Evolutionary conservation across 495 filamentous ascomycete species (phyloP), one percentile per base, ranked within the genome.

Genomic region (Mytilinidion resinicola): DNA sequence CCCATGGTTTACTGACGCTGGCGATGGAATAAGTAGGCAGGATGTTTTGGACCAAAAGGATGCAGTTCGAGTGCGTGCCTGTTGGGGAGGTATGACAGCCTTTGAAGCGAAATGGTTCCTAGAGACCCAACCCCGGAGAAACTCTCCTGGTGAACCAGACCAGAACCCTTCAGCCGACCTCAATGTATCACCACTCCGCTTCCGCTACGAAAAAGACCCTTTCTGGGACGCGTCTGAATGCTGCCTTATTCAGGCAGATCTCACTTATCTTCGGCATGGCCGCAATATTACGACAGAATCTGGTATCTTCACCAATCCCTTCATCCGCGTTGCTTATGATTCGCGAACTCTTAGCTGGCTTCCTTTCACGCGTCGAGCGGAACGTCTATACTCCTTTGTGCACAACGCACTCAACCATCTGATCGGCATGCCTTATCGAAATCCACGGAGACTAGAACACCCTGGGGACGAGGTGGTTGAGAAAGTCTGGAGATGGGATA

Each of bases 141-240:
- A 43, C 39, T 15, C 42, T 9, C 42, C 12, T 15, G n/a, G 15
- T 46, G 14, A 12, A 15, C 15, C 14, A 17, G 42, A 46, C 12
- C 8, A 46, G 15, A 46, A 15, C 12, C 15, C 15, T 12, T 46
- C 19, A 5, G n/a, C 33, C 21, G 25, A n/a, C 30, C 8, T 49
- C 21, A 15, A 44, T 8, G 9, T 47, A 15, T 34, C 46, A 19
- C 80, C 85, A 2, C 59, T 85, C 1, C 82, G 82, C 12, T 91
- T 92, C 69, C 79, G 88, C 15, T 75, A 80, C 38, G 80, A 85
- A 19, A 66, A 75, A 0, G 86, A 86, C 54, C 69, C 79, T 9
- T 89, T 81, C 69, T 89, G 85, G 83, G 88, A 91, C 57, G 81
- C 83, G 1, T 88, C 84, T 9, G 88, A 92, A 70, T 91, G 88